A percentile compares a stretch with the other conserved stretches of the same genome.
phyloP scores from a whole-genome alignment of 305 asterid genomes.

The Fraxinus albicans region DNA sequence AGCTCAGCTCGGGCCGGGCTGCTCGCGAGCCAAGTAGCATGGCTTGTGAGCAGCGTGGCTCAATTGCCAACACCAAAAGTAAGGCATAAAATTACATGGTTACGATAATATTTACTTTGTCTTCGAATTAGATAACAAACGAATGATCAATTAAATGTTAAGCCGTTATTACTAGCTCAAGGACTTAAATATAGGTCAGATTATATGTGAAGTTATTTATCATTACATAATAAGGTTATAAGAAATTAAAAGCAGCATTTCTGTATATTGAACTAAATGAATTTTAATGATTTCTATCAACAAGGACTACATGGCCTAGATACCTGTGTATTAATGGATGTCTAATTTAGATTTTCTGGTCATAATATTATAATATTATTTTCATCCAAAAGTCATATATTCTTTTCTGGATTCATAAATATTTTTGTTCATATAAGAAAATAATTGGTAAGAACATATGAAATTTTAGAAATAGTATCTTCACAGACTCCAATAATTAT shows the following conservation, averaged over 20 bases:
- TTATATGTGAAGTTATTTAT: background rate
- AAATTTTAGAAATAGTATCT: constrained; percentile 5
- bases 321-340: background rate
- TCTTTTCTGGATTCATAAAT: background rate
- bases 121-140: constrained; percentile 6
- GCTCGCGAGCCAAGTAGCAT: background rate
- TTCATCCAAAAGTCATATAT: background rate
- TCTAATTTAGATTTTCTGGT: constrained; percentile 11
- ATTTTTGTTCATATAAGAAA: background rate
- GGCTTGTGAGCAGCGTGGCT: background rate
- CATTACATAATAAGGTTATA: background rate
- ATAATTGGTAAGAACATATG: constrained; percentile 9
- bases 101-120: background rate
- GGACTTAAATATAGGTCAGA: background rate
- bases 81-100: background rate
- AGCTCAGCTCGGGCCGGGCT: background rate
- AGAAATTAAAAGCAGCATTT: background rate
- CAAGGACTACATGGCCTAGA: background rate
- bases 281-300: background rate
- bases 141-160: background rate
- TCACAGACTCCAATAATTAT: constrained; percentile 1
- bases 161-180: background rate
- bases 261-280: background rate
- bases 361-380: constrained; percentile 3
- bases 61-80: background rate